Conservation (phyloP, 1,284 basidiomycete species). For the Sporisorium sorghi region DNA sequence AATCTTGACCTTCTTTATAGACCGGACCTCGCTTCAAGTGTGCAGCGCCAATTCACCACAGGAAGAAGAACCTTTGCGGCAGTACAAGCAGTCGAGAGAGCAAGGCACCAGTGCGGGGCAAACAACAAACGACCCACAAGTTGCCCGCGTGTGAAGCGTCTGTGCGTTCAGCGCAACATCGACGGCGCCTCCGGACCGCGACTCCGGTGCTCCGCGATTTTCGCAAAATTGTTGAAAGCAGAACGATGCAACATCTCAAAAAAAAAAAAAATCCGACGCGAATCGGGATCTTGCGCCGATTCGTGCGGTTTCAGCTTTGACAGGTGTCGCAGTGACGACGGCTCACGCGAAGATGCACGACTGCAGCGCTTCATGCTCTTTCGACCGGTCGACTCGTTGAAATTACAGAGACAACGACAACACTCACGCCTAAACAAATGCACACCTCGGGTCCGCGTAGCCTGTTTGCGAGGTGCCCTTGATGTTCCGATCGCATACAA, state of each 20-base stretch:
- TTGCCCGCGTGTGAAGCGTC: constrained; percentile 3
- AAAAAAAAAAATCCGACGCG: not conserved
- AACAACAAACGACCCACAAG: no score
- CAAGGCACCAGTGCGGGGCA: no score
- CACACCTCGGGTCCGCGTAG: not conserved
- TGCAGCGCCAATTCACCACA: no score
- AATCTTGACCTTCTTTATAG: no score
- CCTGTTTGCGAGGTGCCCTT: no score
- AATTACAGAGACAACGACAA: no score
- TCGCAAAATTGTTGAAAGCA: not conserved
- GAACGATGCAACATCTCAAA: not conserved
- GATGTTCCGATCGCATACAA: no score
- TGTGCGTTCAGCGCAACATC: not conserved
- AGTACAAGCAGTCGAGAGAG: no score
- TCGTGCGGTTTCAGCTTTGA: no score
- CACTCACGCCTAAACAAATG: not conserved
- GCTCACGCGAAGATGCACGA: no score
- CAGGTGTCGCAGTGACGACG: constrained; percentile 10
- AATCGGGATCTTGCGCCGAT: not conserved
- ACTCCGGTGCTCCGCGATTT: constrained; percentile 4
- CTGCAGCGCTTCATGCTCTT: not conserved
- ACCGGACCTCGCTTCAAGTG: not conserved
- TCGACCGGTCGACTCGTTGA: no score
- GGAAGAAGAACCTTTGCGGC: no score
- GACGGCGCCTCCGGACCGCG: constrained; percentile 22